A percentile compares a stretch with the other conserved stretches of the same genome.
Evolutionary conservation across 2,329 filamentous ascomycete genomes (phyloP).

Genomic region (Trichoderma hamatum): DNA sequence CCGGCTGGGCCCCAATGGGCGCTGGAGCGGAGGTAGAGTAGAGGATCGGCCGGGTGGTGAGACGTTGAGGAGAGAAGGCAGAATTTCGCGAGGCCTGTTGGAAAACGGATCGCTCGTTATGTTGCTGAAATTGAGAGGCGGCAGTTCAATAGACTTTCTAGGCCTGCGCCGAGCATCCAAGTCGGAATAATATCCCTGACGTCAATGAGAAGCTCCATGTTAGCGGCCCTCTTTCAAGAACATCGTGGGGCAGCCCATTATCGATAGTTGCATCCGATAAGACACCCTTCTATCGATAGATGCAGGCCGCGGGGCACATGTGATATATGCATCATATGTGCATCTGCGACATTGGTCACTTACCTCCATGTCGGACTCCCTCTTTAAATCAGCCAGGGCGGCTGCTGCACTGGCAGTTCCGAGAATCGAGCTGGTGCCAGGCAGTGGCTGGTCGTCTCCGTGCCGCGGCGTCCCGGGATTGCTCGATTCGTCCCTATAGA

Average conservation of each 20-base stretch:
- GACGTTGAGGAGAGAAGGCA: slow-evolving; percentile 79
- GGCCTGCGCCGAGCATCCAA: slow-evolving; percentile 65
- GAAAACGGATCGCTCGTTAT: slow-evolving; percentile 76
- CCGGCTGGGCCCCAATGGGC: slow-evolving; percentile 69
- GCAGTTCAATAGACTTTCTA: slow-evolving; percentile 71
- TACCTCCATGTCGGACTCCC: slow-evolving; percentile 76
- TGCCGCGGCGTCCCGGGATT: slow-evolving; percentile 69
- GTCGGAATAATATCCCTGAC: slow-evolving; percentile 70
- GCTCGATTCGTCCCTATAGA: slow-evolving; percentile 67
- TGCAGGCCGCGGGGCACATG: slow-evolving; percentile 31
- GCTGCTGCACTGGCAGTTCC: slow-evolving; percentile 74
- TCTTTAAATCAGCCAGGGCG: slow-evolving; percentile 81
- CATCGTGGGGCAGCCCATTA: slow-evolving; percentile 2
- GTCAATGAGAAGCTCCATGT: slow-evolving; percentile 9
- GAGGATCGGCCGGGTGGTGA: slow-evolving; percentile 87
- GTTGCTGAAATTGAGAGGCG: slow-evolving; percentile 63
- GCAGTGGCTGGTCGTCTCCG: slow-evolving; percentile 65
- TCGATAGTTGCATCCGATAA: not conserved
- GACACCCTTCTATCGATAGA: slow-evolving; percentile 35
- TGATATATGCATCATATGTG: not conserved
- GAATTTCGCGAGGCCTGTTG: slow-evolving; percentile 68
- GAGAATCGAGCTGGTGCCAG: slow-evolving; percentile 52
- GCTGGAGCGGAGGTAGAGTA: slow-evolving; percentile 81
- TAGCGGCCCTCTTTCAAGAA: not conserved
- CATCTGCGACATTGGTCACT: slow-evolving; percentile 47